Evolutionary conservation across 441 rosid species (phyloP), one percentile per base, ranked within the genome.

Genomic region (Daphne laureola): DNA sequence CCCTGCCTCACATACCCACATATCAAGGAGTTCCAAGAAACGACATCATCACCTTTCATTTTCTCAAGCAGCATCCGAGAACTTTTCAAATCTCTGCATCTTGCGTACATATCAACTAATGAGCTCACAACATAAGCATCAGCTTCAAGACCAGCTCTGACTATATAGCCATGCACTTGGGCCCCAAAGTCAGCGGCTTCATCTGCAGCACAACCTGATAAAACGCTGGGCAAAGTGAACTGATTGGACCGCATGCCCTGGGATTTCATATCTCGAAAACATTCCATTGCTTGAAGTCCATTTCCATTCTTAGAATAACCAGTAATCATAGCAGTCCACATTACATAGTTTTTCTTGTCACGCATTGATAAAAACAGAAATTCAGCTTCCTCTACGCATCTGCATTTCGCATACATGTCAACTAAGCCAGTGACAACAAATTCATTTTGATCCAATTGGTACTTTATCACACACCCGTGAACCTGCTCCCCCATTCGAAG

Each of bases 251-350:
- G 78, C 16, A 78, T 67, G 41, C 90, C 94, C 46, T 73, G 62
- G 35, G 64, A 55, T 58, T 59, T 76, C 94, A 88, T 81, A 44
- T 78, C 68, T 45, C 71, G 65, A 51, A 86, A 86, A 67, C 75
- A 81, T 66, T 72, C 63, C 2, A 86, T 78, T 12, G 96, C 96
- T 71, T 71, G 70, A 38, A 51, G 66, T 12, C 80, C 75, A 43
- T 72, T 71, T 1, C 85, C 90, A 58, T 78, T 78, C 55, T 68
- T 73, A 47, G 86, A 73, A 71, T 84, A 91, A 0, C 85, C 96
- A 1, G 90, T 72, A 54, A 91, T 72, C 93, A 91, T 86, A 8
- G 94, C 88, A 21, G 90, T 86, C 98, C 98, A 88, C 2, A 84
- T 73, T 8, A 85, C 96, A 59, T 72, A 76, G 63, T 73, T 82